Evolutionary conservation across 768 basidiomycete species (phyloP), one percentile per base, ranked within the genome.

Genomic region (Boletus coccyginus): DNA sequence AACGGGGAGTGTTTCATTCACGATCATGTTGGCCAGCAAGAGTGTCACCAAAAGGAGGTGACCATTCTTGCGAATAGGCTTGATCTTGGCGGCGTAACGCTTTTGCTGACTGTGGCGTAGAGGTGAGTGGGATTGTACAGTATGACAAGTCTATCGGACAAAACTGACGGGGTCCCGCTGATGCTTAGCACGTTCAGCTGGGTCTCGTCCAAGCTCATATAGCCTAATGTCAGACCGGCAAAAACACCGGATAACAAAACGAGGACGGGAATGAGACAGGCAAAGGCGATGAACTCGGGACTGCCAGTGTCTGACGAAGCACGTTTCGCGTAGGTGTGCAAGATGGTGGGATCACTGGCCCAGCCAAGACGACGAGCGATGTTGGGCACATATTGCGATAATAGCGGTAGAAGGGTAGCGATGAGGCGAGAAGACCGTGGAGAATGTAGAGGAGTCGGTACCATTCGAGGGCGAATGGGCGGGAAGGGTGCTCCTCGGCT

Each of bases 151-250:
- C n/a, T 5, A n/a, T 13, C 2, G 39, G 7, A 19, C 19, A 69
- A 35, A 3, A 75, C 89, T 56, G 63, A 92, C 90, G 87, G 80
- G 24, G 89, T 90, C 16, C 94, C 94, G 53, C 88, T 88, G 57
- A 92, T 86, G 60, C 87, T 85, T 21, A 96, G 74, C 3, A 96
- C 94, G 66, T 88, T 87, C 42, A 96, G 81, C 78, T 94, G 92
- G 40, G 93, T 94, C 71, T 90, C 90, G 73, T 96, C 93, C 70
- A 95, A 80, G 62, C 87, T 90, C 89, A 95, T 94, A 71, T 92
- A 94, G 35, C 93, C 93, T 45, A 95, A 77, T 55, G 94, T 95
- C 62, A 94, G 77, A 72, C 94, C 90, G 79, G 92, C 92, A 82
- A 94, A 94, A 56, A 93, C 64, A 68, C 92, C 92, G 56, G 89